Base-by-base conservation (phyloP, 2,329 filamentous ascomycete genomes). In the Exophiala viscosa region DNA sequence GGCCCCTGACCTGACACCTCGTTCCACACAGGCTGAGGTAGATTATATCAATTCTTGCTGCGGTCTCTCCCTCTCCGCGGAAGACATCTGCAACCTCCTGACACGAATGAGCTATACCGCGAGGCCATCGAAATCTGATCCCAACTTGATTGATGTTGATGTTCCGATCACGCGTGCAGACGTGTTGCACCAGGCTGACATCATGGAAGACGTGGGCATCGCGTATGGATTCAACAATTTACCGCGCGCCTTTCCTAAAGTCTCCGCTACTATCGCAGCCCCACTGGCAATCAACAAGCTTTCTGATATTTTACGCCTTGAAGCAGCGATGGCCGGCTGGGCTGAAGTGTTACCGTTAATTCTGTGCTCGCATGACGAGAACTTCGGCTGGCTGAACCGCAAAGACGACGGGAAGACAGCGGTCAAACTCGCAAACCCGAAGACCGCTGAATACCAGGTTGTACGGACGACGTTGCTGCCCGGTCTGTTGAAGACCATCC, bases 121-220 rank as follows among this genome's bases (percentile, higher is more conserved):
- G 28, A 82, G 80, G 53, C 91, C 90, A 2, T 93, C 90, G 0
- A 73, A 78, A 49, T 80, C 81, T 57, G 79, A 86, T 56, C 71
- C 81, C 49, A 85, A 88, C 66, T 74, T 93, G 45, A 77, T 95
- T 55, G 86, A 95, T 65, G 85, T 97, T 23, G 80, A 85, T 33
- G 82, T 97, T 18, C 93, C 93, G 7, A 83, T 91, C 31, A 97
- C 91, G 42, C 84, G 93, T 58, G 92, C 93, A 43, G 93, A 99
- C 70, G 86, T 99, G 38, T 84, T 99, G 31, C 93, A 99, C 71
- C 88, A 96, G 67, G 95, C 90, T 64, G 93, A 99, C 69, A 88
- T 99, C 62, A 99, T 99, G 92, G 93, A 99, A 74, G 95, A 99
- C 68, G 85, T 95, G 15, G 93, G 90, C 36, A 93, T 99, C 60